These are phyloP conservation scores for Colletotrichum ledebouriae DNA, from an alignment of 2,329 filamentous ascomycete species.

Conservation along the genomic window DNA sequence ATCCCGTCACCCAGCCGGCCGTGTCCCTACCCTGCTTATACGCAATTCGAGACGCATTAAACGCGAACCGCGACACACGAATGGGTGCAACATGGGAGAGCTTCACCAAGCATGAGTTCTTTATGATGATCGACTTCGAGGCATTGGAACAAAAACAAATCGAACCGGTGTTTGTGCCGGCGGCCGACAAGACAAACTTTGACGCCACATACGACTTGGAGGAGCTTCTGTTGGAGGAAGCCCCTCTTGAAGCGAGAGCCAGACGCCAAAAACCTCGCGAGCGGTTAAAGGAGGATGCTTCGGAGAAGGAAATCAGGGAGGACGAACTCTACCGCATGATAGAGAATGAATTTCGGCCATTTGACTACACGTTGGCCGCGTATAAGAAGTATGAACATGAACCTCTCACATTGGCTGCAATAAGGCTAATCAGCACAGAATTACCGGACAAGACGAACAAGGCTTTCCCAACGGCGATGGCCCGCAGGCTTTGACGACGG, in stretches of 20 bases:
- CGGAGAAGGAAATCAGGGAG: slow-evolving; percentile 92
- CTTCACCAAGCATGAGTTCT: slow-evolving; percentile 92
- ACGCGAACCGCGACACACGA: slow-evolving; percentile 82
- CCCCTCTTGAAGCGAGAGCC: slow-evolving; percentile 91
- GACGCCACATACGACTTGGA: slow-evolving; percentile 98
- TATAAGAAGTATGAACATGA: slow-evolving; percentile 75
- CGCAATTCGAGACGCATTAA: slow-evolving; percentile 86
- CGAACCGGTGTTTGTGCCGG: slow-evolving; percentile 91
- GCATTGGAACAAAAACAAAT: slow-evolving; percentile 88
- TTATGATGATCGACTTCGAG: slow-evolving; percentile 86
- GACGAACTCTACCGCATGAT: slow-evolving; percentile 96
- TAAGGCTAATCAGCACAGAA: slow-evolving; percentile 38
- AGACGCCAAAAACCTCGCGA: slow-evolving; percentile 94
- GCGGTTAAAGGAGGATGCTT: slow-evolving; percentile 92
- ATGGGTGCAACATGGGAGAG: slow-evolving; percentile 90
- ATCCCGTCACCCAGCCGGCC: slow-evolving; percentile 91
- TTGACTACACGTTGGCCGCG: slow-evolving; percentile 90
- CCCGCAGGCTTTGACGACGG: slow-evolving; percentile 65
- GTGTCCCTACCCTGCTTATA: slow-evolving; percentile 91
- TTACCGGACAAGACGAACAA: slow-evolving; percentile 37
- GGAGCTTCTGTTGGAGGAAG: slow-evolving; percentile 92
- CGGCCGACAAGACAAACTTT: slow-evolving; percentile 98
- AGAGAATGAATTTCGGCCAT: slow-evolving; percentile 92
- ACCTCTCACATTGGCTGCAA: neutral
- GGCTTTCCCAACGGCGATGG: slow-evolving; percentile 37